Base-by-base conservation (phyloP, 1,139 yeast genomes). In the Diutina neorugosa region DNA sequence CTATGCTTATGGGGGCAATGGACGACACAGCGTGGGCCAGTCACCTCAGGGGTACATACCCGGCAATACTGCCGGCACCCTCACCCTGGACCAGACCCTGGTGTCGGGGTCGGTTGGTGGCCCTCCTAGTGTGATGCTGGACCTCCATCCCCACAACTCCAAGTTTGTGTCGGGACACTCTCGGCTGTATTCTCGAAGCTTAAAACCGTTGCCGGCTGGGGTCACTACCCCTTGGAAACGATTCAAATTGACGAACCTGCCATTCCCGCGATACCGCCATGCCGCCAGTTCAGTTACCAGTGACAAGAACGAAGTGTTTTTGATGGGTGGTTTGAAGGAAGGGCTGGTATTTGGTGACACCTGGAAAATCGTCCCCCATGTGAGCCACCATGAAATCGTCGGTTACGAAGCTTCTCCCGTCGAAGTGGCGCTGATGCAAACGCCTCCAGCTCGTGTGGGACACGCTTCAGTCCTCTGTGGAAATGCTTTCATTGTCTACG, bases 381-480 rank as follows among this genome's bases (percentile, higher is more conserved):
- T 69, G 19, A 63, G 65, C 8, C 60, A 61, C 44, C 56, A 59
- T 18, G 63, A 63, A 31, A 62, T 64, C 37, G 64, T 62, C 41
- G 70, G 72, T 4, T 78, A 75, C 59, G 68, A 74, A 12, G 85
- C 95, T 3, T 77, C 78, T 55, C 80, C 81, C 53, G 78, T 93
- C 40, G 93, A 84, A 55, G 63, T 74, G 27, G 69, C 67, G 44
- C 74, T 73, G 61, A 66, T 66, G 57, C 74, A 71, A 56, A 82
- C 89, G 27, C 97, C 97, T 1, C 93, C 96, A 19, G 97, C 98
- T 31, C 81, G 98, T 61, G 97, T 93, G 5, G 98, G 98, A 1
- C 99, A 94, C 67, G 89, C 97, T 1, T 80, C 96, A 2, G 86
- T 93, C 21, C 76, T 93, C 41, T 85, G 96, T 58, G 98, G 98